These are phyloP conservation scores for Phycomyces nitens DNA, from an alignment of 192 early-diverging fungal species.

Conservation along the genomic window DNA sequence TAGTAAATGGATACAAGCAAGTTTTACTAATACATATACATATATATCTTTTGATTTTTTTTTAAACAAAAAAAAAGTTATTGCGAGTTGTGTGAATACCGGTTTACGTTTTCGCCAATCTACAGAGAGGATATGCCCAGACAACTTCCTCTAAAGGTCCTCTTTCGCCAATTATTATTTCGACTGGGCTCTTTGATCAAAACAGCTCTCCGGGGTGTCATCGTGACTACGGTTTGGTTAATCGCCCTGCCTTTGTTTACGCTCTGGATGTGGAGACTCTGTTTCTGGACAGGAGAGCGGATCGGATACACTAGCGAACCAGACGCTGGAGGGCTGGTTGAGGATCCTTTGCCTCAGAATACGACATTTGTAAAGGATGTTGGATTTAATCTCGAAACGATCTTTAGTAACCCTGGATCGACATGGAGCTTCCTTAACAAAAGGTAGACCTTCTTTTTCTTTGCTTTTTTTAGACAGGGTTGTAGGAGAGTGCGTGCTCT, in stretches of 20 bases:
- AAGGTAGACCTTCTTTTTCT: not conserved
- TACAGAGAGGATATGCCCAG: slow-evolving; percentile 73
- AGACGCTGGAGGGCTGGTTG: not conserved
- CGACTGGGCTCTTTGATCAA: slow-evolving; percentile 20
- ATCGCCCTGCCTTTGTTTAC: slow-evolving; percentile 77
- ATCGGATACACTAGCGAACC: slow-evolving; percentile 31
- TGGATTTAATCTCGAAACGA: too few relatives aligned
- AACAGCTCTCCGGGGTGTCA: slow-evolving; percentile 51
- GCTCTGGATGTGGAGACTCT: slow-evolving; percentile 81
- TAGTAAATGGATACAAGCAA: too few relatives aligned
- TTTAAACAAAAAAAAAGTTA: too few relatives aligned
- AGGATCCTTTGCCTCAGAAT: too few relatives aligned
- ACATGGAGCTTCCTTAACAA: not conserved
- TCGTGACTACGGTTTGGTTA: slow-evolving; percentile 76
- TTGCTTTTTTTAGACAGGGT: too few relatives aligned
- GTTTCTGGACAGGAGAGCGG: slow-evolving; percentile 74
- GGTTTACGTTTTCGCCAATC: slow-evolving; percentile 80
- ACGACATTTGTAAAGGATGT: too few relatives aligned
- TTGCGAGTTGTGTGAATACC: slow-evolving; percentile 90
- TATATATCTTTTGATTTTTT: slow-evolving; percentile 3
- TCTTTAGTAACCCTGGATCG: not conserved
- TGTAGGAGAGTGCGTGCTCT: too few relatives aligned
- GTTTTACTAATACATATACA: not conserved
- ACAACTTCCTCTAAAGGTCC: slow-evolving; percentile 50
- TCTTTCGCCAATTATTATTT: slow-evolving; percentile 20